These are phyloP conservation scores for Colletotrichum sp. DNA, from an alignment of 2,329 filamentous ascomycete genomes.

Conservation along the genomic window DNA sequence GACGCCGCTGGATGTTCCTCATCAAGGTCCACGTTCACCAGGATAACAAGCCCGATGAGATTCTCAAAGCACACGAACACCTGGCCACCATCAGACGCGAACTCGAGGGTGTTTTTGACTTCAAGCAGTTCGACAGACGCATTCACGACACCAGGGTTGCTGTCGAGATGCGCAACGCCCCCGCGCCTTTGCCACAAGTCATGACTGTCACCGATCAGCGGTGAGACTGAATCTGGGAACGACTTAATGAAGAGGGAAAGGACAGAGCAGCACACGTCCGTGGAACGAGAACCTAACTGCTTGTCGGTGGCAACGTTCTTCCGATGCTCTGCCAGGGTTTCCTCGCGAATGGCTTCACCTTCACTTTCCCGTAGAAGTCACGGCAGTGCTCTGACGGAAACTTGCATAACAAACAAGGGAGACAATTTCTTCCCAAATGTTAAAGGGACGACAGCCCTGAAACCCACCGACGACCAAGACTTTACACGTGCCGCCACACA, in stretches of 20 bases:
- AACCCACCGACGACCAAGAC: not conserved
- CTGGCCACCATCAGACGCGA: slow-evolving; percentile 51
- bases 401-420: not conserved
- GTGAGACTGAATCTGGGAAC: not conserved
- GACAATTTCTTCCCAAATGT: not conserved
- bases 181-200: slow-evolving; percentile 33
- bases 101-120: slow-evolving; percentile 58
- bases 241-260: not conserved
- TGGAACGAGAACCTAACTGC: not conserved
- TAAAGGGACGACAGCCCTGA: not conserved
- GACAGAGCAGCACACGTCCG: not conserved
- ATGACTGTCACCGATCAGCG: slow-evolving; percentile 23
- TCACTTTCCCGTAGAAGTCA: not conserved
- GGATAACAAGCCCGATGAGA: slow-evolving; percentile 62
- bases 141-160: slow-evolving; percentile 57
- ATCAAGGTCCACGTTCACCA: slow-evolving; percentile 60
- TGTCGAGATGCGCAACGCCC: slow-evolving; percentile 40
- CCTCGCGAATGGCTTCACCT: not conserved
- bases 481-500: not conserved
- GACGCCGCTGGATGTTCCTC: slow-evolving; percentile 59
- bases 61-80: slow-evolving; percentile 59
- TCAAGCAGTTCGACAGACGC: slow-evolving; percentile 56
- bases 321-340: not conserved
- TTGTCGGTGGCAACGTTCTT: not conserved
- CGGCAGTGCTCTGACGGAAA: not conserved